Conservation (phyloP, 73 alveolate genomes). For the Stentor roeselii region DNA sequence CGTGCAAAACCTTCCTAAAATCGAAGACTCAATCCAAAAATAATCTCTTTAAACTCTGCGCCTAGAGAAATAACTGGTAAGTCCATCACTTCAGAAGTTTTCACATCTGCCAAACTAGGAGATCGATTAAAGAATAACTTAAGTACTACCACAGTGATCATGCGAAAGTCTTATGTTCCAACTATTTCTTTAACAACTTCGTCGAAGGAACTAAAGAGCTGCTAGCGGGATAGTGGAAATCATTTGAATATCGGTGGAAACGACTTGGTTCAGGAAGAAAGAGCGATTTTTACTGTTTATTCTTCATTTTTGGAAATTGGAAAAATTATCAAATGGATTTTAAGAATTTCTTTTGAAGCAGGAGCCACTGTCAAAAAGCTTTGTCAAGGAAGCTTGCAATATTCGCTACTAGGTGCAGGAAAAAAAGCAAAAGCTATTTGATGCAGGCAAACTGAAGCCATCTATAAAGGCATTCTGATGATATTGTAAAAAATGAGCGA, state of each 20-base stretch:
- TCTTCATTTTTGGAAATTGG: neutral
- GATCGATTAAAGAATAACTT: too few species aligned
- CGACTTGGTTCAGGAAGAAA: neutral
- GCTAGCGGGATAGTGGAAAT: neutral
- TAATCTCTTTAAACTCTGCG: too few species aligned
- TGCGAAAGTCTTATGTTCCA: neutral
- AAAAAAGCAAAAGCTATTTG: constrained; percentile 1
- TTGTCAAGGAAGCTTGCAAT: neutral
- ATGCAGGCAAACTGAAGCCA: neutral
- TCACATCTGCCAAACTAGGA: too few species aligned
- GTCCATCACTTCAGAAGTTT: too few species aligned
- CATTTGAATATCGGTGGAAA: neutral
- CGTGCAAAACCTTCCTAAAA: neutral
- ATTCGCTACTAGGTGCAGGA: neutral
- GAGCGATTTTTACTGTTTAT: neutral
- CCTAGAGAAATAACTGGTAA: too few species aligned
- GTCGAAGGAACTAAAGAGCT: neutral
- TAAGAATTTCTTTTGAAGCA: neutral
- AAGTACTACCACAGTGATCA: too few species aligned
- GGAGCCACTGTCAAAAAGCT: neutral
- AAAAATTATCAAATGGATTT: neutral
- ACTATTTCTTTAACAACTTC: neutral
- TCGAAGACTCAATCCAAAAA: too few species aligned
- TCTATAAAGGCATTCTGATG: neutral
- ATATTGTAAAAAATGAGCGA: neutral